Evolutionary conservation across 106 monocot genomes (phyloP).

Genomic region (Dendrobium chrysotoxum): DNA sequence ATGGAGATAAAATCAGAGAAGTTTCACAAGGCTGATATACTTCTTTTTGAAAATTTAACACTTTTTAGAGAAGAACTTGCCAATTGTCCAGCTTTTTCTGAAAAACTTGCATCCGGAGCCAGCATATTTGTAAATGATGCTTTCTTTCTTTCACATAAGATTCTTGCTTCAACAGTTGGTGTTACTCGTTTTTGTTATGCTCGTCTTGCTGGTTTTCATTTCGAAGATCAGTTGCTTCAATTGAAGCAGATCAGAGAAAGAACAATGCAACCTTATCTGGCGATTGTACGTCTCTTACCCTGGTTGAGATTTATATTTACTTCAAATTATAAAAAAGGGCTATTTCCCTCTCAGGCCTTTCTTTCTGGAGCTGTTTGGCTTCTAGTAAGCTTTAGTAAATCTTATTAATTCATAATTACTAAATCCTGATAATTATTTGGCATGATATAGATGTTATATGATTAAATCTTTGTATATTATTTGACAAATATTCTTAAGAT

Average conservation of each 20-base stretch:
- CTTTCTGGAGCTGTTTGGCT: background rate
- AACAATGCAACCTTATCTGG: slow-evolving; percentile 55
- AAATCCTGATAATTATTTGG: no score
- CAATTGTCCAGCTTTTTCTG: slow-evolving; percentile 60
- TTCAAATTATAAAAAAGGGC: background rate
- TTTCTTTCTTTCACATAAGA: slow-evolving; percentile 75
- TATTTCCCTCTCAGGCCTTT: background rate
- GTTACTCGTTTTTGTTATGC: slow-evolving; percentile 63
- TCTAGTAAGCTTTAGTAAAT: background rate
- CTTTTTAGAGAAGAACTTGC: slow-evolving; percentile 72
- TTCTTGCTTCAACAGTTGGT: slow-evolving; percentile 94
- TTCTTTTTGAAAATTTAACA: slow-evolving; percentile 73
- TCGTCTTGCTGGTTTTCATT: slow-evolving; percentile 90
- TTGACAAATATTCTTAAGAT: no score
- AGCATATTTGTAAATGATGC: slow-evolving; percentile 83
- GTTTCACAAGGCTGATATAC: slow-evolving; percentile 31
- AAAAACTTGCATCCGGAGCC: slow-evolving; percentile 54
- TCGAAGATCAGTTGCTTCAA: slow-evolving; percentile 58
- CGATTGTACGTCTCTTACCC: slow-evolving; percentile 42
- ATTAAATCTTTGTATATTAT: no score
- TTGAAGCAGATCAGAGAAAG: slow-evolving; percentile 34
- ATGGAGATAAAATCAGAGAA: slow-evolving; percentile 16
- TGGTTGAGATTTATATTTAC: background rate
- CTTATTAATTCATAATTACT: background rate
- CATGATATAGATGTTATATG: no score